Conservation (phyloP, 169 alveolate genomes). For the Cryptosporidium sp. region DNA sequence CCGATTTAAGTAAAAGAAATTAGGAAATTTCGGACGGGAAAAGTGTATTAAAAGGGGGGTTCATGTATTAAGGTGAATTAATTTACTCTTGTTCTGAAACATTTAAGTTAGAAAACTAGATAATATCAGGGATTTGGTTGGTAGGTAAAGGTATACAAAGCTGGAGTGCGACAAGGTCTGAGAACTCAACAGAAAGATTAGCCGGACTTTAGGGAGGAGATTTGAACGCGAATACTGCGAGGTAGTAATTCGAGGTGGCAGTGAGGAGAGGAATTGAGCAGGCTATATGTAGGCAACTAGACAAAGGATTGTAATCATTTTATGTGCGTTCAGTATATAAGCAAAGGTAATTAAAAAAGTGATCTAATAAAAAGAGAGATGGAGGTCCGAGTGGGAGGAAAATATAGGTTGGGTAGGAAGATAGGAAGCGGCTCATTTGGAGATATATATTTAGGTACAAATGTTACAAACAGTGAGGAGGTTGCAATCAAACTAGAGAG, state of each 20-base stretch:
- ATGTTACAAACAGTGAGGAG: slow-evolving; percentile 94
- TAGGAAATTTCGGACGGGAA: slow-evolving; percentile 38
- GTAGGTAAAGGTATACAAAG: not conserved
- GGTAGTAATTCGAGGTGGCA: not conserved
- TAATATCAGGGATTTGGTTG: not conserved
- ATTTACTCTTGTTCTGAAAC: slow-evolving; percentile 6
- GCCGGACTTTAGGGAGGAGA: slow-evolving; percentile 18
- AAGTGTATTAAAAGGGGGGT: slow-evolving; percentile 30
- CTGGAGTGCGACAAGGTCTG: slow-evolving; percentile 16
- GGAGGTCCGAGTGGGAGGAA: slow-evolving; percentile 97
- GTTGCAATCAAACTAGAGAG: slow-evolving; percentile 94
- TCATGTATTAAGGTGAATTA: slow-evolving; percentile 16
- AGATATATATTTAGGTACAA: slow-evolving; percentile 95
- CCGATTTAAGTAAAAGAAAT: slow-evolving; percentile 20
- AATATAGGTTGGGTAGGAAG: slow-evolving; percentile 96
- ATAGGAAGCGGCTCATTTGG: slow-evolving; percentile 99
- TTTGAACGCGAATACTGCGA: not conserved
- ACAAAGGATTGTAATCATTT: not conserved
- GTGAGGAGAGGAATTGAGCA: slow-evolving; percentile 3
- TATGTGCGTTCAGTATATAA: not conserved
- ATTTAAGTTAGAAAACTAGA: not conserved
- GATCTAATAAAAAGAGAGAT: slow-evolving; percentile 74
- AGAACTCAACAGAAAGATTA: not conserved
- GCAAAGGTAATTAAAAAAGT: not conserved
- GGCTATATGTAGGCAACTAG: slow-evolving; percentile 7